phyloP scores from a whole-genome alignment of 768 basidiomycete genomes.

The Lactifluus subvellereus region DNA sequence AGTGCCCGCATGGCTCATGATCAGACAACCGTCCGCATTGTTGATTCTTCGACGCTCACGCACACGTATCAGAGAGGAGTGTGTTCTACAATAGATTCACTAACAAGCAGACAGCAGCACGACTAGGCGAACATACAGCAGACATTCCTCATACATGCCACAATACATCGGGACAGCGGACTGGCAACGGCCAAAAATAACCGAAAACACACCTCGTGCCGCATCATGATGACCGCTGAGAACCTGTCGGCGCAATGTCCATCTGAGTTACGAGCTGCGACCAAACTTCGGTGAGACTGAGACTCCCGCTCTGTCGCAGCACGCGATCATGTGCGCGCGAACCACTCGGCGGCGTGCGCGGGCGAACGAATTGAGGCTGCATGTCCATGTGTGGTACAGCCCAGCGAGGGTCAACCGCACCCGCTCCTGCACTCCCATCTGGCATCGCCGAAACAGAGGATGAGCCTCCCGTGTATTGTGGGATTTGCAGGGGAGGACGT shows the following conservation, averaged over 20 bases:
- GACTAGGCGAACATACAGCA: too few species aligned
- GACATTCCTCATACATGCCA: not conserved
- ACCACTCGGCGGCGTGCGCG: not conserved
- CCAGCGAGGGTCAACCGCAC: constrained; percentile 7
- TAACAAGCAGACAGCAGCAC: too few species aligned
- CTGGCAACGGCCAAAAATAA: not conserved
- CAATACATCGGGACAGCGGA: not conserved
- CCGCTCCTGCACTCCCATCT: not conserved
- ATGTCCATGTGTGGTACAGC: constrained; percentile 3
- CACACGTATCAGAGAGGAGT: too few species aligned
- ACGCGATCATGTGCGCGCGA: constrained; percentile 10
- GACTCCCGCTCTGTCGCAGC: constrained; percentile 18
- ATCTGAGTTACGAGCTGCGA: constrained; percentile 18
- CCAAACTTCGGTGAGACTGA: constrained; percentile 21
- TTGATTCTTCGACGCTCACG: too few species aligned
- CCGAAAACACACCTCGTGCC: not conserved
- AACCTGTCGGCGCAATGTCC: not conserved
- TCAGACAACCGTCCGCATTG: too few species aligned
- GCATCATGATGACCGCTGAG: not conserved
- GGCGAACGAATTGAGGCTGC: not conserved
- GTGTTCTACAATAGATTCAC: too few species aligned
- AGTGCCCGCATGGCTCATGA: too few species aligned
- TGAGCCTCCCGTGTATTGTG: not conserved
- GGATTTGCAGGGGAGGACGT: not conserved
- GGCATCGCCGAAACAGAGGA: not conserved